Evolutionary conservation across 2,329 filamentous ascomycete species (phyloP).

Genomic region (Aurifilum marmelostoma): DNA sequence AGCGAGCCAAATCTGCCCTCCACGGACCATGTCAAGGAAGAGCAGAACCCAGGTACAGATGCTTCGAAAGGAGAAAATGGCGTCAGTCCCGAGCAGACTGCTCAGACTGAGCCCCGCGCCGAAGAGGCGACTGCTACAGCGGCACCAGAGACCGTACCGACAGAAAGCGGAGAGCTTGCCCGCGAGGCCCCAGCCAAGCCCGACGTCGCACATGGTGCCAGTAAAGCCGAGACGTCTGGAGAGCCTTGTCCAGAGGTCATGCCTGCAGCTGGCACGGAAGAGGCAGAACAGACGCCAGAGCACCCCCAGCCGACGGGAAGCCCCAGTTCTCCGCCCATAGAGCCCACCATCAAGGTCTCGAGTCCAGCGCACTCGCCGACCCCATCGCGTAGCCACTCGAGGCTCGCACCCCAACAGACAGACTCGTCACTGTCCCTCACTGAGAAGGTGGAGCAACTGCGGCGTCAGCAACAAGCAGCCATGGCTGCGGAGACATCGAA

Average conservation of each 20-base stretch:
- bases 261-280: background rate
- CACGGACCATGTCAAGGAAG: constrained; percentile 30
- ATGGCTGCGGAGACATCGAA: constrained; percentile 38
- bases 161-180: constrained; percentile 8
- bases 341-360: constrained; percentile 13
- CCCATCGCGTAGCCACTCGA: constrained; percentile 27
- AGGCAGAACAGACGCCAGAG: background rate
- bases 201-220: background rate
- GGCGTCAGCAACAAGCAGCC: constrained; percentile 50
- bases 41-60: constrained; percentile 24
- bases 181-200: constrained; percentile 9
- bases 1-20: constrained; percentile 24
- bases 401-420: constrained; percentile 22
- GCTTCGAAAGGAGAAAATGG: constrained; percentile 1
- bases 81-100: background rate
- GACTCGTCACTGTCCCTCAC: constrained; percentile 39
- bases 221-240: constrained; percentile 2
- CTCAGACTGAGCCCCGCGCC: background rate
- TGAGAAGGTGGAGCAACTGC: constrained; percentile 55
- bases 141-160: background rate
- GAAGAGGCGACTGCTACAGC: constrained; percentile 8
- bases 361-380: constrained; percentile 22
- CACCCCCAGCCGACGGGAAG: constrained; percentile 3
- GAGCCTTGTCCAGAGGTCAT: constrained; percentile 3
- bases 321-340: background rate